These are phyloP conservation scores for Botryotinia narcissicola DNA, from an alignment of 2,329 filamentous ascomycete genomes.

Conservation along the genomic window DNA sequence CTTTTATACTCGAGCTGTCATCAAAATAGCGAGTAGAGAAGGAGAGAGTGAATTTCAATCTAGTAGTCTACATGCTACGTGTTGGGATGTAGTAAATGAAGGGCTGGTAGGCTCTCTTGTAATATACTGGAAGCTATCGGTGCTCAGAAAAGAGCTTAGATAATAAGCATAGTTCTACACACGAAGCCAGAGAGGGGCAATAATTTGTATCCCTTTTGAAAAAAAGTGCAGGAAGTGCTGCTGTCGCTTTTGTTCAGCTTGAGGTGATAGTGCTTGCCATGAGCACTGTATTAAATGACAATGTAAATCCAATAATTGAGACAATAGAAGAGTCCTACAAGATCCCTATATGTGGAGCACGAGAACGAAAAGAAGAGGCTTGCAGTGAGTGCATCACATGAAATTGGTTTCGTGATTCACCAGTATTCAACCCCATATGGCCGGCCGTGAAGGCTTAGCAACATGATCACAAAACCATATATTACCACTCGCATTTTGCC, in stretches of 20 bases:
- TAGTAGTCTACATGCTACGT: not conserved
- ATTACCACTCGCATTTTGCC: not conserved
- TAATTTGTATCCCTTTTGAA: no score
- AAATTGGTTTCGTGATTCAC: not conserved
- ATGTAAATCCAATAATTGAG: not conserved
- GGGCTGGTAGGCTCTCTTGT: no score
- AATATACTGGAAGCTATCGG: not conserved
- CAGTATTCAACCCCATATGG: not conserved
- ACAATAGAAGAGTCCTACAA: no score
- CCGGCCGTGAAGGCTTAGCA: not conserved
- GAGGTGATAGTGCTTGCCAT: not conserved
- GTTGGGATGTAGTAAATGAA: not conserved
- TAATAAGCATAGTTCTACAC: not conserved
- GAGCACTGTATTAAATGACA: not conserved
- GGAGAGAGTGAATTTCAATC: not conserved
- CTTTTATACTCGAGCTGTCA: not conserved
- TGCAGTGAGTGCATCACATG: not conserved
- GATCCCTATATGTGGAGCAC: not conserved
- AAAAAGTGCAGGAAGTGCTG: no score
- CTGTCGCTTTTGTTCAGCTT: not conserved
- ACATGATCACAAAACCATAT: not conserved
- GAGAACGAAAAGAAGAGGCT: not conserved
- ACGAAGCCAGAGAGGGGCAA: not conserved
- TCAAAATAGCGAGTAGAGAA: not conserved
- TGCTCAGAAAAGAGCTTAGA: not conserved